Percentiles rank a stretch among this genome's conserved stretches.
Evolutionary conservation across 768 basidiomycete genomes (phyloP).

Genomic region (Agrocybe pediades): DNA sequence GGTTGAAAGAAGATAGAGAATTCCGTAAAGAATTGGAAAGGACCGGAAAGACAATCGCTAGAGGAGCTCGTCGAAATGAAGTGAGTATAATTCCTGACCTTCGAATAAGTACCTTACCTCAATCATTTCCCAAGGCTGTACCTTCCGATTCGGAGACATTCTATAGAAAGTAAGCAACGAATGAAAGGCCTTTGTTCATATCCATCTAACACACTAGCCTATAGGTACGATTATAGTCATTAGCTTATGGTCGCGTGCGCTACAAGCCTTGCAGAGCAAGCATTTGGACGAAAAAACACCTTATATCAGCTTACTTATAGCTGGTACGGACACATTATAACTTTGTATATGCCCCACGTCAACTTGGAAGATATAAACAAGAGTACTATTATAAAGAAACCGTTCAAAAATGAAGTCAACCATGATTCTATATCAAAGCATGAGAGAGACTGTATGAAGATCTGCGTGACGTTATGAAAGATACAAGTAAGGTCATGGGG

Average conservation of each 20-base stretch:
- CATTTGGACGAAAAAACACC: not conserved
- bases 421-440: constrained; percentile 11
- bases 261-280: not conserved
- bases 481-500: constrained; percentile 8
- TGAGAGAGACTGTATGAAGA: not conserved
- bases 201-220: not conserved
- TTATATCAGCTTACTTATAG: no score
- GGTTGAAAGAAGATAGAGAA: constrained; percentile 85
- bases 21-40: constrained; percentile 60
- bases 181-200: constrained; percentile 17
- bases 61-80: constrained; percentile 61
- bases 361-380: constrained; percentile 13
- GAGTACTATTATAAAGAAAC: constrained; percentile 25
- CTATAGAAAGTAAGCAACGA: constrained; percentile 70
- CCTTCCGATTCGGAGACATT: constrained; percentile 83
- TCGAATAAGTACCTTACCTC: constrained; percentile 10
- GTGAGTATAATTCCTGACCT: constrained; percentile 32
- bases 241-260: constrained; percentile 13
- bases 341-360: not conserved
- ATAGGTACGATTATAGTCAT: constrained; percentile 47
- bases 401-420: constrained; percentile 23
- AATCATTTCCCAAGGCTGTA: constrained; percentile 39
- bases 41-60: constrained; percentile 49
- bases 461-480: not conserved
- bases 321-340: no score